phyloP scores from a whole-genome alignment of 2,329 filamentous ascomycete genomes.

The Alternaria novae-zelandiae region DNA sequence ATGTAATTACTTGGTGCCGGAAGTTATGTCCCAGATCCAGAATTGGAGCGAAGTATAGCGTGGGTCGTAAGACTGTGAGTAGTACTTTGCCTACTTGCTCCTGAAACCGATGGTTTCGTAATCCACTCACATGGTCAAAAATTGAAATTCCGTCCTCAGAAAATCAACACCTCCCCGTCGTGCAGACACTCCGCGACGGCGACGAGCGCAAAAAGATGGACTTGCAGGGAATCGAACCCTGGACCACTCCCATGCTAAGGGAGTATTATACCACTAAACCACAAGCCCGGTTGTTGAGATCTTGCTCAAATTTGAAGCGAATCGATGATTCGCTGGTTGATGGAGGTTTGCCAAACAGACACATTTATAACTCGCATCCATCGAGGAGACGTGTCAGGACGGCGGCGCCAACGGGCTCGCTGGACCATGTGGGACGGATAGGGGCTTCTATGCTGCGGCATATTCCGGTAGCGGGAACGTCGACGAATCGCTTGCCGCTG shows the following conservation, averaged over 20 bases:
- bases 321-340: neutral
- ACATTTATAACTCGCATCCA: neutral
- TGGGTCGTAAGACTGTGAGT: neutral
- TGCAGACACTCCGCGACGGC: neutral
- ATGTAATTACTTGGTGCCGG: neutral
- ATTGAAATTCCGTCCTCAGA: rapidly evolving
- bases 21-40: neutral
- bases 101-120: neutral
- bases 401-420: neutral
- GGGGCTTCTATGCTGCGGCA: neutral
- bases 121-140: neutral
- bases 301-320: neutral
- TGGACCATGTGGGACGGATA: neutral
- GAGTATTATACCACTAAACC: slow-evolving; percentile 16
- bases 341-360: neutral
- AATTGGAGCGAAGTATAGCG: neutral
- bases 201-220: slow-evolving; percentile 7
- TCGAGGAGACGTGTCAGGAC: neutral
- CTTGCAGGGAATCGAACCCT: slow-evolving; percentile 16
- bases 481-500: neutral
- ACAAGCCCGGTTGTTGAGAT: slow-evolving; percentile 1
- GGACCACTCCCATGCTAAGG: slow-evolving; percentile 15
- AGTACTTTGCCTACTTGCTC: neutral
- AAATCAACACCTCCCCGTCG: neutral
- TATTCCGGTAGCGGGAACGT: neutral